Evolutionary conservation across 2,329 filamentous ascomycete genomes (phyloP).

Genomic region (Penicillium sp.): DNA sequence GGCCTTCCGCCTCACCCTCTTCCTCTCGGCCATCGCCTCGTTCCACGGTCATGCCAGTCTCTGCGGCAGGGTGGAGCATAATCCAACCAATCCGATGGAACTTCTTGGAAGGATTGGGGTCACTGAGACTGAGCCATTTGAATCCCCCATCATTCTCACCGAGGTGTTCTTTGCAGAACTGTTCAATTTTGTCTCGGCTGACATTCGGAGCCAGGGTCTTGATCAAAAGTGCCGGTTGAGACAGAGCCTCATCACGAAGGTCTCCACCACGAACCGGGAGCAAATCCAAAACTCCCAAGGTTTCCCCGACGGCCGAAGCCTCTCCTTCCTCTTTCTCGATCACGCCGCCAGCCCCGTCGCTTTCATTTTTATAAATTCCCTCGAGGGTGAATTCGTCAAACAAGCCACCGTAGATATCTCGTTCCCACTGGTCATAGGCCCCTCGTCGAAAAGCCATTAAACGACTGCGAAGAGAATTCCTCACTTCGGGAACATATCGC

Average conservation of each 20-base stretch:
- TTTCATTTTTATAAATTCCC: conserved; percentile 88
- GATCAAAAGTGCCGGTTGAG: conserved; percentile 88
- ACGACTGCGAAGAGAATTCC: conserved; percentile 66
- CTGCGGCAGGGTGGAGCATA: conserved; percentile 76
- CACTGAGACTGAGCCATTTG: conserved; percentile 91
- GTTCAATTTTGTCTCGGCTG: conserved; percentile 85
- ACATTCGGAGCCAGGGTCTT: conserved; percentile 98
- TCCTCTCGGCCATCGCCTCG: conserved; percentile 68
- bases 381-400: conserved; percentile 96
- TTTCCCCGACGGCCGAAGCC: conserved; percentile 82
- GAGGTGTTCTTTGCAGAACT: conserved; percentile 88
- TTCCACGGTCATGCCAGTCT: conserved; percentile 58
- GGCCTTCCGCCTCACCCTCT: conserved; percentile 50
- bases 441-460: conserved; percentile 73
- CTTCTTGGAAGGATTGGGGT: conserved; percentile 93
- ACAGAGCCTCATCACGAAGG: conserved; percentile 78
- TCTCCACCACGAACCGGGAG: conserved; percentile 79
- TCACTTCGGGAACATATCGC: conserved; percentile 78
- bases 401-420: conserved; percentile 72
- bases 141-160: conserved; percentile 87
- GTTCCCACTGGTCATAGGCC: conserved; percentile 80
- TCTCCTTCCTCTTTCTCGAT: conserved; percentile 95
- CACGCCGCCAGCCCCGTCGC: conserved; percentile 75
- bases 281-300: conserved; percentile 84
- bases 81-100: conserved; percentile 99